Evolutionary conservation across 1,139 yeast genomes (phyloP), one percentile per base, ranked within the genome.

Genomic region (Saccharomyces pastorianus): DNA sequence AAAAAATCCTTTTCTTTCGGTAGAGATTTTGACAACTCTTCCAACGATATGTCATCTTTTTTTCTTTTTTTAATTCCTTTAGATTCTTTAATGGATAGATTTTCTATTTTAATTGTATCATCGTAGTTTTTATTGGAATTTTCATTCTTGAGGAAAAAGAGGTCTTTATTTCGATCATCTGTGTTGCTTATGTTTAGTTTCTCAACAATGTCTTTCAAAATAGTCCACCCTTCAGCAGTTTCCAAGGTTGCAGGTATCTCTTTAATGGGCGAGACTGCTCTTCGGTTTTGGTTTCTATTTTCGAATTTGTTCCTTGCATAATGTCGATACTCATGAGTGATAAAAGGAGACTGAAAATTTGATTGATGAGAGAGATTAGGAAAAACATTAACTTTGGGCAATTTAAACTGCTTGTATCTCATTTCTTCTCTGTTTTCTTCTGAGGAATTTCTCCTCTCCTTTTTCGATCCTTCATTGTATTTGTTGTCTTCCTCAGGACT

Each of bases 261-360:
- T 49, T 64, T 64, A 4, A 63, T 53, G 3, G 69, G 69, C 2
- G 68, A 64, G 11, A 55, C 49, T 7, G 68, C 62, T 46, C 66
- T 54, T 50, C 61, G 56, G 11, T 46, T 49, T 13, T 57, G 57
- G 27, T 54, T 56, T 32, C 55, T 55, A 26, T 56, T 57, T 44
- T 58, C 61, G 47, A 57, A 60, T 55, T 58, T 62, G 17, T 61
- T 59, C 32, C 68, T 59, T 4, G 65, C 62, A 49, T 58, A 61
- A 41, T 64, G 65, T 7, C 68, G 56, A 25, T 57, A 59, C 9
- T 55, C 53, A 14, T 57, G 55, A 34, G 50, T 56, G 11, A 51
- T 51, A 46, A 61, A 60, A 4, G 62, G 62, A 1, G 61, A 59
- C 54, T 44, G 47, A 53, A 11, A 52, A 13, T 41, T 53, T 52